Evolutionary conservation across 139 green algal genomes (phyloP).

Genomic region (Chlorella vulgaris): DNA sequence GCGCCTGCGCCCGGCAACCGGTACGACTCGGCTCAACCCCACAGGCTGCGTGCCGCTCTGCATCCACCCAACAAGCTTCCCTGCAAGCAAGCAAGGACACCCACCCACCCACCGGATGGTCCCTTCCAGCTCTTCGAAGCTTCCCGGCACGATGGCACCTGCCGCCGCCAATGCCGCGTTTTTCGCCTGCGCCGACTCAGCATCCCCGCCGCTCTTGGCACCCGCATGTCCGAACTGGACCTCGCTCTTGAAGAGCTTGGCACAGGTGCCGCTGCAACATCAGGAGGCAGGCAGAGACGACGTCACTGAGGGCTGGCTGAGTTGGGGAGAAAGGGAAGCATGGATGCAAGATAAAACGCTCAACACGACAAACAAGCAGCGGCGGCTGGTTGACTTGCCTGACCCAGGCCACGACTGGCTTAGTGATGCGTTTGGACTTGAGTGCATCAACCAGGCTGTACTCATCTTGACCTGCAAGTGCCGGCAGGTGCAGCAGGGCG

Average conservation of each 20-base stretch:
- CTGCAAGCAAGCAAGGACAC: not conserved
- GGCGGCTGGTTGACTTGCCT: not conserved
- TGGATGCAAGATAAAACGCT: too few species aligned
- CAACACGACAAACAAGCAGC: too few species aligned
- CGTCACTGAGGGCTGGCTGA: too few species aligned
- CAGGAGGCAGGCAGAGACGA: not conserved
- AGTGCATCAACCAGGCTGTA: conserved; percentile 89
- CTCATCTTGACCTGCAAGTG: conserved; percentile 74
- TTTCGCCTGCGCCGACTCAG: conserved; percentile 80
- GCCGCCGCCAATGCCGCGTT: conserved; percentile 85
- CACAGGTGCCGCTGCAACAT: conserved; percentile 82
- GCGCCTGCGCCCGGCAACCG: too few species aligned
- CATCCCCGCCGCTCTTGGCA: conserved; percentile 72
- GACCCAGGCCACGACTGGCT: conserved; percentile 93
- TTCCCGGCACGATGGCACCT: conserved; percentile 86
- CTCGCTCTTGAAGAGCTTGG: conserved; percentile 93
- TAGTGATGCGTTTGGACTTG: conserved; percentile 76
- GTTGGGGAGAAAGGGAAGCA: too few species aligned
- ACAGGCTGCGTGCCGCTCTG: too few species aligned
- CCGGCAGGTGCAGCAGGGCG: not conserved
- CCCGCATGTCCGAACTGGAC: conserved; percentile 97
- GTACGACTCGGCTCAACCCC: too few species aligned
- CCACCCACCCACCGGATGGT: conserved; percentile 50
- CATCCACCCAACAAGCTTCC: not conserved
- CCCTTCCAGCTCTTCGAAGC: conserved; percentile 89